phyloP scores from a whole-genome alignment of 1,284 basidiomycete species.

The Irpex sp. region DNA sequence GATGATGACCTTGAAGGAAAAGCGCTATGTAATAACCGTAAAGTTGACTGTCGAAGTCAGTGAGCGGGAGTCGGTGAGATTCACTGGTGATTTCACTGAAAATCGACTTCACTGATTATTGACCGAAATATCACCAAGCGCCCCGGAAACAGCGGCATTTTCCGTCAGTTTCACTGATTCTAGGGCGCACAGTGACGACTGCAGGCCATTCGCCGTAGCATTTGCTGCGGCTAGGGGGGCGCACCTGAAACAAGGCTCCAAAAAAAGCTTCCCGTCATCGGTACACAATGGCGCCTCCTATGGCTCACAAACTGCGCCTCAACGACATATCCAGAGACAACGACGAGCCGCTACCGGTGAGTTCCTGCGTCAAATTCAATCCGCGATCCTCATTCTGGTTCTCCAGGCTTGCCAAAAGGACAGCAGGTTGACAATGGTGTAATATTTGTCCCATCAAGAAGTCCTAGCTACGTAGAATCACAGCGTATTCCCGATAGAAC shows the following conservation, averaged over 20 bases:
- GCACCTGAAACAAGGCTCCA: slow-evolving; percentile 36
- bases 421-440: background rate
- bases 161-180: too few relatives aligned
- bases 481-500: slow-evolving; percentile 7
- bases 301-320: slow-evolving; percentile 1
- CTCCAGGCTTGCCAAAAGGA: background rate
- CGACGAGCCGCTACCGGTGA: background rate
- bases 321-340: background rate
- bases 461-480: slow-evolving; percentile 6
- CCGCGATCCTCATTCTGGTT: background rate
- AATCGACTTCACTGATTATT: too few relatives aligned
- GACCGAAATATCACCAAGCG: too few relatives aligned
- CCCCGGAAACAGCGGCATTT: too few relatives aligned
- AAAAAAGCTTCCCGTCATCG: slow-evolving; percentile 4
- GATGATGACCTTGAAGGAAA: too few relatives aligned
- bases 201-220: slow-evolving; percentile 77
- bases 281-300: slow-evolving; percentile 1
- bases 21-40: too few relatives aligned
- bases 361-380: background rate
- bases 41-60: too few relatives aligned
- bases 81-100: too few relatives aligned
- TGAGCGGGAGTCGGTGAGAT: too few relatives aligned
- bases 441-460: background rate
- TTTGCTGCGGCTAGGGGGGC: slow-evolving; percentile 62
- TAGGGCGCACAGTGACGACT: too few relatives aligned